Conservation (phyloP, 2,329 filamentous ascomycete genomes). For the Xylariales sp. region DNA sequence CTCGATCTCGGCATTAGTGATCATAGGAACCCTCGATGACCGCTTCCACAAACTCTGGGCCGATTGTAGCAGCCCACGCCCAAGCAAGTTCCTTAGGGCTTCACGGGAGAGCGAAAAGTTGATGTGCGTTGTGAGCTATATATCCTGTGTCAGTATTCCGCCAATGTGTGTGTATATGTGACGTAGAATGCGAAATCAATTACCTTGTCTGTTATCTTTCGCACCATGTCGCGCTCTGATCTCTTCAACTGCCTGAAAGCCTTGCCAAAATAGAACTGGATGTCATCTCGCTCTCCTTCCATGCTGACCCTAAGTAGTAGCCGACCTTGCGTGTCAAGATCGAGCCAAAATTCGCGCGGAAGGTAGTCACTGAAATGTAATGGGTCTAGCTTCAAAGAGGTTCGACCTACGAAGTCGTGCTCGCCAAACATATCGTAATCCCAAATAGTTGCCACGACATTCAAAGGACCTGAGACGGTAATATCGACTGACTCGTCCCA, state of each 20-base stretch:
- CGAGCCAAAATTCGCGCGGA: conserved; percentile 94
- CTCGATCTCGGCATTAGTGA: conserved; percentile 70
- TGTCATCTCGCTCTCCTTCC: conserved; percentile 97
- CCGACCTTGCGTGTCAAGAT: conserved; percentile 91
- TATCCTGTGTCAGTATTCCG: too few species aligned
- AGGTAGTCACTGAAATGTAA: conserved; percentile 94
- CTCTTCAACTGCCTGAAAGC: conserved; percentile 92
- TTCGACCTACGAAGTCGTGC: conserved; percentile 94
- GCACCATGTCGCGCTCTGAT: conserved; percentile 95
- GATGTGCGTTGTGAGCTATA: conserved; percentile 85
- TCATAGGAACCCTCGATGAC: conserved; percentile 47
- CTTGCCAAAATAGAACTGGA: conserved; percentile 97
- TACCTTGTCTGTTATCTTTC: conserved; percentile 97
- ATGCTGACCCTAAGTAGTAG: conserved; percentile 90
- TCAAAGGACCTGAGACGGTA: conserved; percentile 83
- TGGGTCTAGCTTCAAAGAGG: conserved; percentile 98
- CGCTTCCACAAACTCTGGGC: conserved; percentile 37
- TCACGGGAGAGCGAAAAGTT: conserved; percentile 81
- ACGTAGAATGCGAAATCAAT: too few species aligned
- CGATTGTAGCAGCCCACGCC: conserved; percentile 50
- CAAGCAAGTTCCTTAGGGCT: conserved; percentile 70
- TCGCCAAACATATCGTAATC: conserved; percentile 97
- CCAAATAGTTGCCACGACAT: conserved; percentile 96
- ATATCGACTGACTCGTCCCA: conserved; percentile 99
- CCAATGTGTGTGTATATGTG: too few species aligned